Conservation (phyloP, 2,329 filamentous ascomycete species). For the Fusarium sp. region DNA sequence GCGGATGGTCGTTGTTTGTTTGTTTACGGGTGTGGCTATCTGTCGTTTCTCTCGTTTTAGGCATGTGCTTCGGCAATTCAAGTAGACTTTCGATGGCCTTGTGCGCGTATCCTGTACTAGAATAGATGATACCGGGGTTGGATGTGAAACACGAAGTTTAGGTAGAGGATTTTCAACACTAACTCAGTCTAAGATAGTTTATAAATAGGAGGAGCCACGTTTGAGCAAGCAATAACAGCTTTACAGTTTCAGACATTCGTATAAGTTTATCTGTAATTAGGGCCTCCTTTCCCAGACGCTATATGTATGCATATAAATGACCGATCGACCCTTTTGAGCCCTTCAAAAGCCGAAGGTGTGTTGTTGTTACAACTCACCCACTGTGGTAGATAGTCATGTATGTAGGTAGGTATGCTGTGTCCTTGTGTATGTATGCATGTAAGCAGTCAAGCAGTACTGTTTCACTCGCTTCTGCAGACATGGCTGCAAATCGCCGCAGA, state of each 20-base stretch:
- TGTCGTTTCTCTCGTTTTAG: constrained; percentile 7
- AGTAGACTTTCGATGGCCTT: constrained; percentile 25
- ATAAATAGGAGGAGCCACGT: constrained; percentile 29
- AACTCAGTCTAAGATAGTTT: constrained; percentile 2
- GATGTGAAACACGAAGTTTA: constrained; percentile 30
- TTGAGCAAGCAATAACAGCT: background rate
- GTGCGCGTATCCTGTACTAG: constrained; percentile 21
- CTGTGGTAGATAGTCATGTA: background rate
- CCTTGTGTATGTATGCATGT: constrained; percentile 8
- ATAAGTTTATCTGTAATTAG: background rate
- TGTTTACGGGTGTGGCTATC: constrained; percentile 31
- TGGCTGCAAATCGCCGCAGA: constrained; percentile 27
- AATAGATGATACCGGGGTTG: constrained; percentile 12
- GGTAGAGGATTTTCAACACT: constrained; percentile 23
- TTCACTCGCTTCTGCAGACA: constrained; percentile 19
- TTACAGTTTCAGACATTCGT: background rate
- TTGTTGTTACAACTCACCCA: background rate
- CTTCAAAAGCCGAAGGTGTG: constrained; percentile 6
- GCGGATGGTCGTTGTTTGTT: constrained; percentile 18
- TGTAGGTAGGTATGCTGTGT: constrained; percentile 13
- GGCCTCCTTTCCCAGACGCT: background rate
- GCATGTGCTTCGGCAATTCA: constrained; percentile 26
- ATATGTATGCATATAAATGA: constrained; percentile 17
- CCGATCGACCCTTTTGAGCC: constrained; percentile 7
- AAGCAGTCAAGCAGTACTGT: constrained; percentile 4